Conservation (phyloP, 176 grass and related monocot species). For the Oropetium thomaeum region DNA sequence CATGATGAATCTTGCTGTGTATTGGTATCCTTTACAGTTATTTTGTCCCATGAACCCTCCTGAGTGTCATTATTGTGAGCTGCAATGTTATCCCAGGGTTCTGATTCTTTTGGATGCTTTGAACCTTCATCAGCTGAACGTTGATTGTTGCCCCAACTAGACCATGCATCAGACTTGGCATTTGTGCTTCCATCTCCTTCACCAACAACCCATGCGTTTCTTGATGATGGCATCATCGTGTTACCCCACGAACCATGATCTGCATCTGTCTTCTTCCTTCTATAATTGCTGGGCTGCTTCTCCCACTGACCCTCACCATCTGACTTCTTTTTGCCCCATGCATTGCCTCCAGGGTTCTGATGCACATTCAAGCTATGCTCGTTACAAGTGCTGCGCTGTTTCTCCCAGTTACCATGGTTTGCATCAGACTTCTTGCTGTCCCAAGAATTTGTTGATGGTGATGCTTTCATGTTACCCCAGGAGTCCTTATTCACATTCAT, state of each 20-base stretch:
- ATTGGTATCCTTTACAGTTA: not conserved
- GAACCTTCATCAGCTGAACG: not conserved
- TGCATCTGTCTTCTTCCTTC: constrained; percentile 5
- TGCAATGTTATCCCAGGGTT: constrained; percentile 5
- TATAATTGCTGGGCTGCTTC: not conserved
- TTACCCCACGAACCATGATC: constrained; percentile 14
- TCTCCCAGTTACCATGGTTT: not conserved
- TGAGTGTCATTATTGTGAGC: not conserved
- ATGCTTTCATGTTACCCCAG: constrained; percentile 16
- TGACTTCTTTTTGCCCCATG: constrained; percentile 3
- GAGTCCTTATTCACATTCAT: constrained; percentile 1
- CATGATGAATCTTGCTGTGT: constrained; percentile 17
- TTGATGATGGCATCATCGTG: not conserved
- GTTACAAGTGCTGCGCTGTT: not conserved
- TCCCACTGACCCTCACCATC: not conserved
- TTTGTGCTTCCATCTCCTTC: not conserved
- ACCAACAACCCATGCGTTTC: not conserved
- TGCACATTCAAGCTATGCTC: constrained; percentile 10
- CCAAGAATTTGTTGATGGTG: constrained; percentile 5
- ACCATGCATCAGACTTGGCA: constrained; percentile 19
- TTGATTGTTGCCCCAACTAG: not conserved
- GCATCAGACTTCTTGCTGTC: constrained; percentile 2
- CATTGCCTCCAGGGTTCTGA: not conserved
- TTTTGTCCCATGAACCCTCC: constrained; percentile 22
- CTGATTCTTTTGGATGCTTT: not conserved